Percentiles rank a stretch among this genome's conserved stretches.
Conservation (phyloP, 2,329 filamentous ascomycete genomes). For the Capronia americana region DNA sequence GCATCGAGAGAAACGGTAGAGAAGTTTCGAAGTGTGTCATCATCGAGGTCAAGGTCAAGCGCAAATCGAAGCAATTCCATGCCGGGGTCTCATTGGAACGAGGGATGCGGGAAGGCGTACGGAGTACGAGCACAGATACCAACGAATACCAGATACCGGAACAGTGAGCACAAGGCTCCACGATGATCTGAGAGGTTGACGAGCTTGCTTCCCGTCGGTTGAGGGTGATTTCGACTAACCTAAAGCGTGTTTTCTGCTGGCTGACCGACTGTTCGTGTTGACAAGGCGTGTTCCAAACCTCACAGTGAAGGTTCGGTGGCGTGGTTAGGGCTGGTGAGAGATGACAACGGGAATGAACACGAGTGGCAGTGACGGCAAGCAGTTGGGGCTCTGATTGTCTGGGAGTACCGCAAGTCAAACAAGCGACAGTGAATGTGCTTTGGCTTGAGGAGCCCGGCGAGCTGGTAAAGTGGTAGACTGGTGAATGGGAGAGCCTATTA, state of each 20-base stretch:
- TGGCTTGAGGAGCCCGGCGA: no score
- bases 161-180: constrained; percentile 11
- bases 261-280: constrained; percentile 10
- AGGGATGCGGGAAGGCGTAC: not conserved
- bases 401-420: not conserved
- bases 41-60: not conserved
- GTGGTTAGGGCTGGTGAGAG: no score
- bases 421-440: not conserved
- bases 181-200: constrained; percentile 8
- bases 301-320: not conserved
- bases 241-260: not conserved
- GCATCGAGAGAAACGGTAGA: not conserved
- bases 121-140: not conserved
- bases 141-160: not conserved
- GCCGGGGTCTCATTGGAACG: constrained; percentile 4
- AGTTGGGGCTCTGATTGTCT: not conserved
- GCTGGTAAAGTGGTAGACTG: not conserved
- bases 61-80: constrained; percentile 9
- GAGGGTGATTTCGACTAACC: not conserved
- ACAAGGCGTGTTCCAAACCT: not conserved
- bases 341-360: no score
- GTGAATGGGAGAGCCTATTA: not conserved
- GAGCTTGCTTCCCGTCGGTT: constrained; percentile 2
- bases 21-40: not conserved
- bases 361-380: no score